A percentile compares a stretch with the other conserved stretches of the same genome.
These are phyloP conservation scores for Penicillium alfredii DNA, from an alignment of 495 filamentous ascomycete species.

Conservation along the genomic window DNA sequence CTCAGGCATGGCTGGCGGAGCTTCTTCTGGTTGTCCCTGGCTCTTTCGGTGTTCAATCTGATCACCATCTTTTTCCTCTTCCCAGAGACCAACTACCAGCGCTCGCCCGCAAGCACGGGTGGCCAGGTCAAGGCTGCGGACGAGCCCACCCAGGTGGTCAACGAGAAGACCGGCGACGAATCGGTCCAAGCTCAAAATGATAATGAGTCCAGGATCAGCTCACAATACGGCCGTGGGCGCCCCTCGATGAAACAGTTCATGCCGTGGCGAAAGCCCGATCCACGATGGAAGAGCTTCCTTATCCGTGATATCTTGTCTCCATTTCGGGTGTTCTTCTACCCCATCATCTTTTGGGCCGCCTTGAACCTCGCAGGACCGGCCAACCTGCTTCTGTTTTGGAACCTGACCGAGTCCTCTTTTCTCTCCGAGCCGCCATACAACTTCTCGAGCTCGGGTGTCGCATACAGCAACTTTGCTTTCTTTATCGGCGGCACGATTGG, in stretches of 20 bases:
- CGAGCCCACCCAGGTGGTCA: neutral
- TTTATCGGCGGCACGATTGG: constrained; percentile 44
- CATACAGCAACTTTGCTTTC: constrained; percentile 35
- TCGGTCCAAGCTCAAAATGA: no score
- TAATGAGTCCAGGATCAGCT: no score
- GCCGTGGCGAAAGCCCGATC: constrained; percentile 34
- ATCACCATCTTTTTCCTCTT: constrained; percentile 44
- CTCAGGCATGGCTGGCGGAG: constrained; percentile 40
- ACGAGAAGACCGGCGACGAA: neutral
- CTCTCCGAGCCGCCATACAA: constrained; percentile 49
- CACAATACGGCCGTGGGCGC: constrained; percentile 30
- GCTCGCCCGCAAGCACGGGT: constrained; percentile 7
- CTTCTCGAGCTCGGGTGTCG: constrained; percentile 39
- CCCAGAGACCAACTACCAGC: constrained; percentile 49
- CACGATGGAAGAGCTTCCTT: constrained; percentile 30
- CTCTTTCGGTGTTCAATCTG: constrained; percentile 32
- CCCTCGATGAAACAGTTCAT: constrained; percentile 43
- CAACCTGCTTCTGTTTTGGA: constrained; percentile 48
- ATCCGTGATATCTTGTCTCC: constrained; percentile 40
- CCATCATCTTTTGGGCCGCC: constrained; percentile 48
- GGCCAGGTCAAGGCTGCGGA: neutral
- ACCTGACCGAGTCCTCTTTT: constrained; percentile 50
- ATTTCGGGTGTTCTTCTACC: constrained; percentile 47
- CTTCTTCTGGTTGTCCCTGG: constrained; percentile 49
- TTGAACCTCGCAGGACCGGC: constrained; percentile 46